Evolutionary conservation across 1,139 yeast genomes (phyloP), one percentile per base, ranked within the genome.

Genomic region (Suhomyces taliae): DNA sequence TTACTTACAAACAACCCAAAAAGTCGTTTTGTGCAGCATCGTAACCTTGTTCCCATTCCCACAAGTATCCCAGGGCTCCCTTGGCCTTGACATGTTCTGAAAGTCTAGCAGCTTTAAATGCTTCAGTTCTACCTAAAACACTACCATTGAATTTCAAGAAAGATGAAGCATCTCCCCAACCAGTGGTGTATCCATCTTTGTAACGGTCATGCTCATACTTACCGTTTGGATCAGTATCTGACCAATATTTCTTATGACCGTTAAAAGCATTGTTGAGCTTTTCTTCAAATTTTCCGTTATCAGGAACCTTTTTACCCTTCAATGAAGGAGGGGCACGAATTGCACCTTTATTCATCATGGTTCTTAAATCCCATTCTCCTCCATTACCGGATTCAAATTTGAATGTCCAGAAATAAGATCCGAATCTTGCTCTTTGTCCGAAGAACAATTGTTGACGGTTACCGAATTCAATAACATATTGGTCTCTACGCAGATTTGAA

Each of bases 1-100:
- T 19, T 19, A 19, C 24, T 33, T 41, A 49, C 27, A 51, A 45
- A 41, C 41, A 46, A 24, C 37, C 54, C 44, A 52, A 52, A 47
- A 72, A 76, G 34, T 62, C 65, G 49, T 68, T 56, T 52, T 79
- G 54, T 0, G 90, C 97, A 43, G 79, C 75, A 47, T 80, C 81
- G 61, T 81, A 90, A 0, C 96, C 97, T 54, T 87, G 93, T 34
- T 84, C 88, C 86, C 89, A 91, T 64, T 87, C 96, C 97, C 97
- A 91, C 46, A 82, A 52, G 60, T 70, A 76, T 46, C 72, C 70
- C 57, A 85, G 78, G 3, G 67, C 57, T 3, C 95, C 95, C 49
- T 78, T 76, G 10, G 68, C 67, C 7, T 67, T 56, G 27, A 81
- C 60, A 64, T 90, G 95, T 56, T 88, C 87, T 7, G 61, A 62